Conservation (phyloP, 345 rosid genomes). For the Stellera chamaejasme region DNA sequence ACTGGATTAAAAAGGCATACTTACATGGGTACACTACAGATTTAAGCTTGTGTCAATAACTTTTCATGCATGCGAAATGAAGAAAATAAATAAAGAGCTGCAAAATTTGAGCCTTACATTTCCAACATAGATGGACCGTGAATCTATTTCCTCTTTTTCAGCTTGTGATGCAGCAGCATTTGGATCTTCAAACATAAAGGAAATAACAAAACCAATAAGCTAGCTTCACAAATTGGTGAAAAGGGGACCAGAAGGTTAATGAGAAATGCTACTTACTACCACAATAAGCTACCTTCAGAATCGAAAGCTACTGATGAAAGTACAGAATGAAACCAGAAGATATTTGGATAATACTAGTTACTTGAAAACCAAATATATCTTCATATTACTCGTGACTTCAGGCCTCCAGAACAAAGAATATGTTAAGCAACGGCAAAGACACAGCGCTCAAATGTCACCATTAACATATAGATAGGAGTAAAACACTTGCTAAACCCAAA, state of each 20-base stretch:
- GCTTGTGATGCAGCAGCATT: constrained; percentile 58
- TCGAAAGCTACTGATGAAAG: too few relatives aligned
- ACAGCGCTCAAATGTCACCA: too few relatives aligned
- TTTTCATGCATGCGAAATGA: neutral
- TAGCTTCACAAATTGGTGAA: neutral
- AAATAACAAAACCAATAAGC: too few relatives aligned
- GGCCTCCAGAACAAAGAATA: neutral
- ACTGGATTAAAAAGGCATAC: too few relatives aligned
- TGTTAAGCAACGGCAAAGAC: too few relatives aligned
- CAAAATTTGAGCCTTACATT: constrained; percentile 53
- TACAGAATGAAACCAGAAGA: too few relatives aligned
- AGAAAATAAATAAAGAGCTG: constrained; percentile 13
- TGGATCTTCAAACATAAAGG: constrained; percentile 47
- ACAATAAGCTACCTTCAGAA: neutral
- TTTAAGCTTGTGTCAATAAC: neutral
- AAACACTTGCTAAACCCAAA: neutral
- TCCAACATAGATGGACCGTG: constrained; percentile 94
- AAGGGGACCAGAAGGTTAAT: constrained; percentile 8
- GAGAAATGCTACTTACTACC: neutral
- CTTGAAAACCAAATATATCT: neutral
- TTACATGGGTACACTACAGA: too few relatives aligned
- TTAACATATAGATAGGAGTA: too few relatives aligned
- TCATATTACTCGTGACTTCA: neutral
- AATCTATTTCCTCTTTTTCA: constrained; percentile 97
- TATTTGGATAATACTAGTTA: too few relatives aligned